Evolutionary conservation across 768 basidiomycete genomes (phyloP), one percentile per base, ranked within the genome.

Genomic region (Udeniomyces megalosporus): DNA sequence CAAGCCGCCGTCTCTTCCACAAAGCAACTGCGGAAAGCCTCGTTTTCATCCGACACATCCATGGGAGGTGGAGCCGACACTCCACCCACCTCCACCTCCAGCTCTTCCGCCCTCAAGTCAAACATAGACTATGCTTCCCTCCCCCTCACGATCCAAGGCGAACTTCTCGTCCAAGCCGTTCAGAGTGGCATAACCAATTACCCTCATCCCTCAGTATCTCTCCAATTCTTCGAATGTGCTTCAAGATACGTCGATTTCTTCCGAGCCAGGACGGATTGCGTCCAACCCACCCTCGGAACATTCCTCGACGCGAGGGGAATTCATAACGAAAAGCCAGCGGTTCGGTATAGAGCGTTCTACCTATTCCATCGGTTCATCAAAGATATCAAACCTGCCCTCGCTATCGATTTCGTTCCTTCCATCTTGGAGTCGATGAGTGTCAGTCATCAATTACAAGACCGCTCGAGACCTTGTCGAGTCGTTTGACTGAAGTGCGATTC

Each of bases 231-330:
- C 67, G 95, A 99, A 74, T 86, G 87, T 4, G 80, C 80, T 12
- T 81, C 87, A n/a, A 81, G 95, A 52, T 99, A 97, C 71, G 81
- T 82, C 38, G 95, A 97, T 69, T 97, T 99, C 73, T 97, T 96
- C 82, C 90, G 87, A 73, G 83, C 91, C 26, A 83, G 89, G 66
- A 87, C 84, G 68, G 86, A 88, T 61, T 88, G 84, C 68, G 87
- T 96, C 57, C 77, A 88, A 68, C 87, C 88, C 1, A 81, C 88
- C 1, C 76, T 99, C 34, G 85, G 90, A 68, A 86, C 86, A 12
- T 87, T 99, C 80, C 79, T 97, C 29, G 88, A 86, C 69, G 62
- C 73, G 63, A 93, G 93, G 51, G 95, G 95, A 22, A 76, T 97
- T 29, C 95, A 96, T 70, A 88, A 83, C 67, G 75, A 79, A 22